phyloP scores from a whole-genome alignment of 1,284 basidiomycete genomes.

The Fistulinella staudtii region DNA sequence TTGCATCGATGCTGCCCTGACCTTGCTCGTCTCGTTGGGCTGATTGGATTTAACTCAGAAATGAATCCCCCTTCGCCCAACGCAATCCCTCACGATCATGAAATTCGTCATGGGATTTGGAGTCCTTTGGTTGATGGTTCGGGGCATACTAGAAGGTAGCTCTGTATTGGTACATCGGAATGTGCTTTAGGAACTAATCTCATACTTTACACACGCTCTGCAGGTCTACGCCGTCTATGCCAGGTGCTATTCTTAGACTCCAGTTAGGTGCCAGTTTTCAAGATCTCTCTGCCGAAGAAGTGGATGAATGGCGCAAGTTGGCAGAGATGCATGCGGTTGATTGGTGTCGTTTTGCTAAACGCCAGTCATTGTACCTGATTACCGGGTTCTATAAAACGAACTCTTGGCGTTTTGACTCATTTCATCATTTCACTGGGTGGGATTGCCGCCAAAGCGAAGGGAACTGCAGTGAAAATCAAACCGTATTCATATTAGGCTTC shows the following conservation, averaged over 20 bases:
- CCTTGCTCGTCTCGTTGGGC: not conserved
- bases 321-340: not conserved
- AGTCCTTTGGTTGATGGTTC: not conserved
- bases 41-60: not conserved
- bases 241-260: constrained; percentile 4
- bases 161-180: not conserved
- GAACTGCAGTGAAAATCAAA: not conserved
- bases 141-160: not conserved
- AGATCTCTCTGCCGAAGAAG: not conserved
- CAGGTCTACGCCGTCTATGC: not conserved
- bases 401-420: constrained; percentile 7
- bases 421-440: not conserved
- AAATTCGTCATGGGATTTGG: not conserved
- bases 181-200: not conserved
- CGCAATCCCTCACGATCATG: not conserved
- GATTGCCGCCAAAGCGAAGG: not conserved
- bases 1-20: not conserved
- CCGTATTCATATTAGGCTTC: not conserved
- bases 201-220: not conserved
- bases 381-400: constrained; percentile 4
- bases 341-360: constrained; percentile 2
- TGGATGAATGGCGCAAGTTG: not conserved
- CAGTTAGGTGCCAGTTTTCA: constrained; percentile 1
- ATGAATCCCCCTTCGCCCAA: not conserved
- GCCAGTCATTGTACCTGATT: constrained; percentile 3